Evolutionary conservation across 495 filamentous ascomycete genomes (phyloP), one percentile per base, ranked within the genome.

Genomic region (Talaromyces thailandensis): DNA sequence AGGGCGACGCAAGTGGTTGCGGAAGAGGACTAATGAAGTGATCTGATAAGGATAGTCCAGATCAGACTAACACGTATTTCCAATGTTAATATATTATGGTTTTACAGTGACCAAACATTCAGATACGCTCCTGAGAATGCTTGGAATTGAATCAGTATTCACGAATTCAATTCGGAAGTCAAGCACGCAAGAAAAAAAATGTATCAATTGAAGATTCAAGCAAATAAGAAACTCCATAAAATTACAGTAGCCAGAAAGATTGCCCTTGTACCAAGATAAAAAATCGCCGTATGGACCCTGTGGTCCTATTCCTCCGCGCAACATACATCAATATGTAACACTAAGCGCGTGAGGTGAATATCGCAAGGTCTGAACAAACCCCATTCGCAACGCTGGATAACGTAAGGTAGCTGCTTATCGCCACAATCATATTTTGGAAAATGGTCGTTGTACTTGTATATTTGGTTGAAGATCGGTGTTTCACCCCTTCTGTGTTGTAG

Each of bases 1-100:
- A 75, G 60, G 62, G 62, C 58, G 56, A 66, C 55, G 55, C 73
- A 63, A 9, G 71, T 70, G 56, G 66, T 63, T 62, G 52, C 25
- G 35, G 28, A 40, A 40, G 37, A 64, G 16, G 57, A 45, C 18
- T 55, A 61, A 62, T 55, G 55, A 64, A n/a, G n/a, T 18, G 56
- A 6, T 21, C 58, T 23, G 9, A 23, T 48, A 21, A n/a, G n/a
- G 43, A 48, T n/a, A 40, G 14, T 40, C 16, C n/a, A 6, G 43
- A 48, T 48, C 21, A 18, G 16, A 48, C 21, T 8, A 48, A 7
- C n/a, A n/a, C n/a, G n/a, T 48, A 0, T 18, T 48, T 23, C 31
- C 18, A 48, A 12, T 48, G 7, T 48, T 21, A n/a, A 48, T 48
- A 48, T 48, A 48, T 18, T 23, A 16, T 48, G 18, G 18, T 9